Percentiles rank a stretch among this genome's conserved stretches.
Evolutionary conservation across 495 filamentous ascomycete genomes (phyloP).

Genomic region (Hypoxylon lenormandii): DNA sequence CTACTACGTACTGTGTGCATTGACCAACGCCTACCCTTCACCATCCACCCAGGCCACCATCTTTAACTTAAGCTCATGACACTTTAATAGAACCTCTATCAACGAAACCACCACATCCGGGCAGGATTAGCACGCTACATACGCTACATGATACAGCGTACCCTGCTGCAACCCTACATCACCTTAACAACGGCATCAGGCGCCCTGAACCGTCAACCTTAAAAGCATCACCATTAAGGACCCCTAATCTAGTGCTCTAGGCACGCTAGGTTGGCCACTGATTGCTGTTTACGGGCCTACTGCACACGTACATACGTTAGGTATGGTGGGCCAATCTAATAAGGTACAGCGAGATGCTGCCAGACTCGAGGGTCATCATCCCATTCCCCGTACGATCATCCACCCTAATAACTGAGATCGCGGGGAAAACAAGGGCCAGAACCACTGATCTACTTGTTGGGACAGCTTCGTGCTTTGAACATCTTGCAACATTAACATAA

Average conservation of each 20-base stretch:
- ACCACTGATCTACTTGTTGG: slow-evolving; percentile 26
- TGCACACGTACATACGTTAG: slow-evolving; percentile 2
- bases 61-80: slow-evolving; percentile 31
- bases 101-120: slow-evolving; percentile 17
- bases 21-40: not conserved
- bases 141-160: slow-evolving; percentile 21
- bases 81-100: slow-evolving; percentile 11
- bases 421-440: slow-evolving; percentile 27
- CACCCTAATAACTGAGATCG: slow-evolving; percentile 34
- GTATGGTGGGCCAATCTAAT: slow-evolving; percentile 31
- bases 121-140: slow-evolving; percentile 25
- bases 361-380: slow-evolving; percentile 29
- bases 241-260: slow-evolving; percentile 25
- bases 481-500: slow-evolving; percentile 31
- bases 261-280: slow-evolving; percentile 16
- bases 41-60: not conserved
- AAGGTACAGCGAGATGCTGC: slow-evolving; percentile 15
- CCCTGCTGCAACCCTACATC: slow-evolving; percentile 37
- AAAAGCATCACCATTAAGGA: slow-evolving; percentile 27
- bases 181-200: slow-evolving; percentile 24
- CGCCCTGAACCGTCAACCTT: slow-evolving; percentile 24
- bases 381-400: slow-evolving; percentile 38
- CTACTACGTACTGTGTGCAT: slow-evolving; percentile 11
- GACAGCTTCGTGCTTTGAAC: slow-evolving; percentile 14
- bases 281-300: slow-evolving; percentile 15